Base-by-base conservation (phyloP, 805 yeast species). In the Ogataea paraovalis region DNA sequence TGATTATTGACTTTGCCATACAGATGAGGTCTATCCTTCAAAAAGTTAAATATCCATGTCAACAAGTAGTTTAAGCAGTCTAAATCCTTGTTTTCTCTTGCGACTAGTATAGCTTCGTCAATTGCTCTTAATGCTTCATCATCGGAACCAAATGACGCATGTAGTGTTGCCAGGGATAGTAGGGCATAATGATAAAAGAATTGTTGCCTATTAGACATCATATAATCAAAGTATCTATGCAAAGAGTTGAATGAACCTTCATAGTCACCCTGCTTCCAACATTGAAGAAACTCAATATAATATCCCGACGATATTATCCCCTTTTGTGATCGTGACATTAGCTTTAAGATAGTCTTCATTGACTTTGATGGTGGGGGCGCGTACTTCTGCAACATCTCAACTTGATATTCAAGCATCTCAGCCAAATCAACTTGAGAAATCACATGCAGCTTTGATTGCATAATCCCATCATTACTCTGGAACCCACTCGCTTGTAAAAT, bases 61-160 rank as follows among this genome's bases (percentile, higher is more conserved):
- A 89, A 68, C 14, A 89, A 74, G 55, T 82, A 82, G 23, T 87
- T 84, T 38, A 89, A 71, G 22, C 95, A 87, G 13, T 75, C 71
- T 46, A 79, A 73, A 62, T 91, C 96, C 51, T 82, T 82, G 56
- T 85, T 83, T 57, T 90, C 96, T 54, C 97, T 71, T 0, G 97
- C 97, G 2, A 90, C 89, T 6, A 85, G 73, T 2, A 89, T 85
- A 0, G 97, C 94, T 62, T 90, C 97, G 52, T 85, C 88, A 8
- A 89, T 85, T 1, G 96, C 84, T 53, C 83, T 74, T 13, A 88
- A 62, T 0, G 96, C 96, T 49, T 84, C 84, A 12, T 74, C 74
- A 52, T 77, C 76, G 47, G 82, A 80, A 25, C 82, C 81, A 61
- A 85, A 86, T 44, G 76, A 78, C 20, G 84, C 82, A 54, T 87